Percentiles rank a stretch among this genome's conserved stretches.
Evolutionary conservation across 2,329 filamentous ascomycete genomes (phyloP).

Genomic region (Podosphaera fusca): DNA sequence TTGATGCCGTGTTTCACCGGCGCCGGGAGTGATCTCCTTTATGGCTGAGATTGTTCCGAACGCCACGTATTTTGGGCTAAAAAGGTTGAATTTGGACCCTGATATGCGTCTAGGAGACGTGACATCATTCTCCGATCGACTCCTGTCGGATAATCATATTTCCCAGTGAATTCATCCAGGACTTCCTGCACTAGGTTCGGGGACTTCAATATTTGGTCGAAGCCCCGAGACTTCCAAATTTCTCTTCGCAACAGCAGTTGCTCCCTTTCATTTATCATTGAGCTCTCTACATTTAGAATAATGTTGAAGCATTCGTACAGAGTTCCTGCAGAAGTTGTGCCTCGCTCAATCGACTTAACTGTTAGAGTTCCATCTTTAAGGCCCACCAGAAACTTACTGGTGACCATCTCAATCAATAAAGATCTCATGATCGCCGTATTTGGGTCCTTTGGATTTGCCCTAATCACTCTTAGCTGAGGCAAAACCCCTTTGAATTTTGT

Average conservation of each 20-base stretch:
- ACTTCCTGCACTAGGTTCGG: neutral
- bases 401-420: too few species aligned
- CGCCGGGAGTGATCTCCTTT: neutral
- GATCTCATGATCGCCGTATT: too few species aligned
- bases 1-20: neutral
- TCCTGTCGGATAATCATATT: neutral
- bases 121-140: neutral
- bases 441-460: too few species aligned
- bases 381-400: too few species aligned
- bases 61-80: too few species aligned
- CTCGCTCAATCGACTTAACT: neutral
- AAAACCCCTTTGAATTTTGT: neutral
- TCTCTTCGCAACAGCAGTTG: too few species aligned
- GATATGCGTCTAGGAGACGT: neutral
- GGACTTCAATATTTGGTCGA: neutral
- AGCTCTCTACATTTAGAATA: neutral
- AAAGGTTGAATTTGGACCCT: neutral
- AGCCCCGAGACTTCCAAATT: too few species aligned
- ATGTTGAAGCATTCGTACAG: neutral
- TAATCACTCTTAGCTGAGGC: neutral
- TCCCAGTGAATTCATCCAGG: neutral
- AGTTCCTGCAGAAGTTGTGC: neutral
- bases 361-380: neutral
- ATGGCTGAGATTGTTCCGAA: too few species aligned
- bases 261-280: too few species aligned